phyloP scores from a whole-genome alignment of 2,329 filamentous ascomycete genomes.

The Epichloe elymi region DNA sequence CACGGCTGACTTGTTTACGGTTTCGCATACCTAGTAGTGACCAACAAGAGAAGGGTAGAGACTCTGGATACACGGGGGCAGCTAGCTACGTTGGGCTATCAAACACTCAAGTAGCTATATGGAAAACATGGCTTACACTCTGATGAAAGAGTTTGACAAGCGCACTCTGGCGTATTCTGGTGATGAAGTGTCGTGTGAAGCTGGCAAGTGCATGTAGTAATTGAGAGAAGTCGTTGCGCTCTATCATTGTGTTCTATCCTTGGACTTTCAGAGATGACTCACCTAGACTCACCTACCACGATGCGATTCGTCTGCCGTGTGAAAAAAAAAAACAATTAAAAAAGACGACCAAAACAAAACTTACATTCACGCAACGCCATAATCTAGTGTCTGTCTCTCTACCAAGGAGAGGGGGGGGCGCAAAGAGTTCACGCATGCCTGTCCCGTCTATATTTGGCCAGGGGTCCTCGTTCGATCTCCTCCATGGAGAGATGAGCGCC shows the following conservation, averaged over 20 bases:
- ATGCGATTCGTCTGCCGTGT: too few species aligned
- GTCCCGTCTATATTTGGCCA: constrained; percentile 10
- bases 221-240: too few species aligned
- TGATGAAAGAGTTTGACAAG: background rate
- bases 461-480: constrained; percentile 20
- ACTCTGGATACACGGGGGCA: constrained; percentile 8
- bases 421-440: background rate
- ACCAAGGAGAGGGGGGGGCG: background rate
- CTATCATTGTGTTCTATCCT: background rate
- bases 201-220: too few species aligned
- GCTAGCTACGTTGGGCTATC: background rate
- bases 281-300: too few species aligned
- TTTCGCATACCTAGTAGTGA: background rate
- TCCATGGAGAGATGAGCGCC: constrained; percentile 43
- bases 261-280: too few species aligned
- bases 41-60: constrained; percentile 6
- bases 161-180: too few species aligned
- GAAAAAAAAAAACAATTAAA: too few species aligned
- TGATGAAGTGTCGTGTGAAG: too few species aligned
- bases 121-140: constrained; percentile 1
- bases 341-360: too few species aligned
- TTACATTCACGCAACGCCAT: too few species aligned
- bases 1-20: background rate
- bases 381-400: background rate
- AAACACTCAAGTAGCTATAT: background rate